A percentile compares a stretch with the other conserved stretches of the same genome.
Evolutionary conservation across 1,284 basidiomycete species (phyloP).

Genomic region (Trametes polyzona): DNA sequence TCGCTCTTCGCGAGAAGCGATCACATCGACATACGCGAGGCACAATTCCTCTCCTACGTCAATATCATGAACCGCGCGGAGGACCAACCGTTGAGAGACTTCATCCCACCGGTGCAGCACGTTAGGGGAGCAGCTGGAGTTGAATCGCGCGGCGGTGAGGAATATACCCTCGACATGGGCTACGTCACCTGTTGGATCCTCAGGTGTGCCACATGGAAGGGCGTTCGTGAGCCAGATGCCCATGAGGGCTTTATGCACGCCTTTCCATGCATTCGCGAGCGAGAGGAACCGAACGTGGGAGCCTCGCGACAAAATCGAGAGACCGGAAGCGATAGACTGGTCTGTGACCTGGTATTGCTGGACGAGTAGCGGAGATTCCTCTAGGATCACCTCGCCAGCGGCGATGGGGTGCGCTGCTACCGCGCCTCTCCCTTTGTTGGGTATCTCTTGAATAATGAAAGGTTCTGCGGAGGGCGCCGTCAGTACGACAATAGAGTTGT

Average conservation of each 20-base stretch:
- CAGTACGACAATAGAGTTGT: not conserved
- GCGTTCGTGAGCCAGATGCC: constrained; percentile 29
- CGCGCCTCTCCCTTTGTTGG: constrained; percentile 31
- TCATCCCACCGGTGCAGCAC: constrained; percentile 21
- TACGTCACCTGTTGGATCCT: constrained; percentile 14
- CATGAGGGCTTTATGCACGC: not conserved
- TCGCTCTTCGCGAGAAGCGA: constrained; percentile 42
- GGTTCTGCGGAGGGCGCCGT: not conserved
- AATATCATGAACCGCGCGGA: constrained; percentile 38
- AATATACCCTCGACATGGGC: constrained; percentile 22
- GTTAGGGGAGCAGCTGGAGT: constrained; percentile 27
- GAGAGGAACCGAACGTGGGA: constrained; percentile 5
- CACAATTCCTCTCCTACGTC: constrained; percentile 56
- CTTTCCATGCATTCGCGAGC: constrained; percentile 1
- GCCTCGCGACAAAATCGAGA: not conserved
- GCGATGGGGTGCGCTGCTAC: constrained; percentile 29
- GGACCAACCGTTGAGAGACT: constrained; percentile 6
- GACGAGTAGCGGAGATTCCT: constrained; percentile 32
- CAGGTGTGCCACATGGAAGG: constrained; percentile 26
- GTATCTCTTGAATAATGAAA: constrained; percentile 21
- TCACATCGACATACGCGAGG: constrained; percentile 54
- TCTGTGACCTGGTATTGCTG: constrained; percentile 4
- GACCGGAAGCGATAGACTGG: not conserved
- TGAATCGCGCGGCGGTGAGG: constrained; percentile 22
- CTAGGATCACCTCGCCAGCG: constrained; percentile 30